A percentile compares a stretch with the other conserved stretches of the same genome.
Conservation (phyloP, 2,329 filamentous ascomycete species). For the Aureobasidium sp. region DNA sequence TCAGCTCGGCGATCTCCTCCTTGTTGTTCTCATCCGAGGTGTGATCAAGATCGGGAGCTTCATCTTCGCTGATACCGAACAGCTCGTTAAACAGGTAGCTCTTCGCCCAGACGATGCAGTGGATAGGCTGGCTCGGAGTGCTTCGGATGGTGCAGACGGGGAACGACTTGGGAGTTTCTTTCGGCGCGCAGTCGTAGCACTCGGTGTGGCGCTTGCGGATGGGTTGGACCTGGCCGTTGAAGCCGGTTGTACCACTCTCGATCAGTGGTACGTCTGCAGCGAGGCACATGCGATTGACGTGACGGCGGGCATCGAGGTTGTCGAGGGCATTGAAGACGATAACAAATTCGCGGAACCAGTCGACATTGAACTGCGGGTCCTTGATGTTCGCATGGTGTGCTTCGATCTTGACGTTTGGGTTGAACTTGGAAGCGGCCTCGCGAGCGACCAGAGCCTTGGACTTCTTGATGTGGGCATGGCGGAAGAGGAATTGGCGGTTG, state of each 20-base stretch:
- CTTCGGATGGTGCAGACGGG: conserved; percentile 96
- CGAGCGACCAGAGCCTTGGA: conserved; percentile 90
- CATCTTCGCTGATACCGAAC: conserved; percentile 85
- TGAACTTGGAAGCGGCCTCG: conserved; percentile 83
- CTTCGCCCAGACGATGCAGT: conserved; percentile 98
- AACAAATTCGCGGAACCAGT: conserved; percentile 76
- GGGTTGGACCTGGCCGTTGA: conserved; percentile 94
- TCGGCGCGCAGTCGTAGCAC: conserved; percentile 90
- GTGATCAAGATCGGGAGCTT: conserved; percentile 68
- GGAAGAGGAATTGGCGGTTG: conserved; percentile 94
- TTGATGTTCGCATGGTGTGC: conserved; percentile 95
- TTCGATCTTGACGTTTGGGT: conserved; percentile 75
- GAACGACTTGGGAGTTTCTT: conserved; percentile 85
- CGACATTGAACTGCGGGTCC: conserved; percentile 72
- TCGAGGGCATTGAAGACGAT: conserved; percentile 96
- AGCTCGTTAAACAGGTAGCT: conserved; percentile 93
- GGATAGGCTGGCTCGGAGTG: conserved; percentile 91
- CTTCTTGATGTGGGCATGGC: conserved; percentile 96
- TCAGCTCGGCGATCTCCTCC: conserved; percentile 79
- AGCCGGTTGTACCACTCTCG: conserved; percentile 94
- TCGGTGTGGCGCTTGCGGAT: conserved; percentile 82
- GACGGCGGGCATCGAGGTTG: conserved; percentile 84
- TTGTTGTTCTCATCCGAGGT: conserved; percentile 75
- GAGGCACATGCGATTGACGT: conserved; percentile 97
- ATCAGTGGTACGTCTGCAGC: conserved; percentile 84